Percentiles rank a stretch among this genome's conserved stretches.
Conservation (phyloP, 2,329 filamentous ascomycete species). For the Ophiostoma angusticollis region DNA sequence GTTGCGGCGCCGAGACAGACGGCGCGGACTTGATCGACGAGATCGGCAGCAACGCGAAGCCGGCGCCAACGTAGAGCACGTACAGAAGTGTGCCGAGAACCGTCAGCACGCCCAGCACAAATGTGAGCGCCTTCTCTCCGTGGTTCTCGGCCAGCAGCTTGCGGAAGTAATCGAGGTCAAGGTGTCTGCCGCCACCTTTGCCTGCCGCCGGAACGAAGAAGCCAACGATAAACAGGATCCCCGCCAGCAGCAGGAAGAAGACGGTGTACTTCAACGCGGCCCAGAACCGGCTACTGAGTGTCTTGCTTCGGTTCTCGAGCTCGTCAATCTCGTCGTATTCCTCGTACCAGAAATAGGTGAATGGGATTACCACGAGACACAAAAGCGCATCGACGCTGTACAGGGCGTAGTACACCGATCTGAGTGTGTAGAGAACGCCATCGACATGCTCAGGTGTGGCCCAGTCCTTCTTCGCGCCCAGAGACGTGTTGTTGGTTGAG, state of each 20-base stretch:
- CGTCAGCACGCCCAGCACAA: slow-evolving; percentile 77
- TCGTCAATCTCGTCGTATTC: slow-evolving; percentile 88
- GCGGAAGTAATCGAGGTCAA: slow-evolving; percentile 87
- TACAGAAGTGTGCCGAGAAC: slow-evolving; percentile 79
- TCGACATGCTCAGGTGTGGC: slow-evolving; percentile 71
- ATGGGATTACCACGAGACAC: slow-evolving; percentile 81
- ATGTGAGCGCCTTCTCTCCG: slow-evolving; percentile 84
- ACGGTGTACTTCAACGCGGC: slow-evolving; percentile 86
- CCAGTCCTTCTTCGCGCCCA: slow-evolving; percentile 87
- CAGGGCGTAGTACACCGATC: slow-evolving; percentile 81
- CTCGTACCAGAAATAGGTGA: slow-evolving; percentile 97
- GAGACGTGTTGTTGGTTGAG: slow-evolving; percentile 61
- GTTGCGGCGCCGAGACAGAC: slow-evolving; percentile 66
- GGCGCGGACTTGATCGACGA: slow-evolving; percentile 87
- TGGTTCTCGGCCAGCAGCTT: slow-evolving; percentile 71
- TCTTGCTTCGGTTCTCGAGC: slow-evolving; percentile 56
- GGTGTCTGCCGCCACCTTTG: slow-evolving; percentile 43
- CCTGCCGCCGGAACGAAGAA: slow-evolving; percentile 82
- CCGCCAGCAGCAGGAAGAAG: slow-evolving; percentile 65
- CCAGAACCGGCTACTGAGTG: slow-evolving; percentile 54
- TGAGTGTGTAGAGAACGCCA: slow-evolving; percentile 65
- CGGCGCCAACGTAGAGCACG: slow-evolving; percentile 75
- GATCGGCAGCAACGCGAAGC: slow-evolving; percentile 77
- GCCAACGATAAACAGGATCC: slow-evolving; percentile 77
- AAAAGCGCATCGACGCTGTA: slow-evolving; percentile 87